These are phyloP conservation scores for Colletotrichum orchidophilum DNA, from an alignment of 2,329 filamentous ascomycete species.

Conservation along the genomic window DNA sequence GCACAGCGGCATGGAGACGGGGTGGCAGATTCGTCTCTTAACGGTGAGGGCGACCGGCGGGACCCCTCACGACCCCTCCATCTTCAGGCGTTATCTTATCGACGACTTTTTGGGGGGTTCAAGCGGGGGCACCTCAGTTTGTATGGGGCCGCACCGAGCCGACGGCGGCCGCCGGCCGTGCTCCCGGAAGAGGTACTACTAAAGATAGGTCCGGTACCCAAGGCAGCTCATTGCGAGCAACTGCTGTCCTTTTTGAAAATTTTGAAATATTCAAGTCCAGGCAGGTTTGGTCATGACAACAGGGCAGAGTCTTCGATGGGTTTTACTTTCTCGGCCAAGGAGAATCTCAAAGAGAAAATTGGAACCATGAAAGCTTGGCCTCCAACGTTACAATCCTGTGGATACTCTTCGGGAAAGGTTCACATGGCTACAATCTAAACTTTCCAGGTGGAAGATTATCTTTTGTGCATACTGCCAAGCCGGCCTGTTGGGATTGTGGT, in stretches of 20 bases:
- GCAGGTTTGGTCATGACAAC: not conserved
- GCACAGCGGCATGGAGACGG: not conserved
- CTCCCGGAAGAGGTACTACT: not conserved
- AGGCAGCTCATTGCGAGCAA: not conserved
- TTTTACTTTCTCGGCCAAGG: not conserved
- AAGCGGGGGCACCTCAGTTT: not conserved
- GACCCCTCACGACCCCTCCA: constrained; percentile 8
- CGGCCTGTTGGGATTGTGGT: no score
- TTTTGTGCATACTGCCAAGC: no score
- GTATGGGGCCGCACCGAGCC: constrained; percentile 14
- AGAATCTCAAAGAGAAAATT: not conserved
- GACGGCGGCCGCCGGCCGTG: constrained; percentile 29
- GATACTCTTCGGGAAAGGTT: no score
- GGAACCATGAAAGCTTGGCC: not conserved
- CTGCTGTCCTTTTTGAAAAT: no score
- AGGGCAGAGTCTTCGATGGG: not conserved
- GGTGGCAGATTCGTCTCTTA: not conserved
- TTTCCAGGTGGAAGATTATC: no score
- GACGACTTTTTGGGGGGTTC: not conserved
- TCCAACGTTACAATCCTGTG: not conserved
- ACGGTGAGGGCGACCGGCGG: not conserved
- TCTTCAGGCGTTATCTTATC: not conserved
- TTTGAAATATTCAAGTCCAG: no score
- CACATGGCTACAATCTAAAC: no score
- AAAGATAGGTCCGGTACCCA: not conserved